Base-by-base conservation (phyloP, 371 early-diverging fungal genomes). In the Basidiobolus meristosporus region DNA sequence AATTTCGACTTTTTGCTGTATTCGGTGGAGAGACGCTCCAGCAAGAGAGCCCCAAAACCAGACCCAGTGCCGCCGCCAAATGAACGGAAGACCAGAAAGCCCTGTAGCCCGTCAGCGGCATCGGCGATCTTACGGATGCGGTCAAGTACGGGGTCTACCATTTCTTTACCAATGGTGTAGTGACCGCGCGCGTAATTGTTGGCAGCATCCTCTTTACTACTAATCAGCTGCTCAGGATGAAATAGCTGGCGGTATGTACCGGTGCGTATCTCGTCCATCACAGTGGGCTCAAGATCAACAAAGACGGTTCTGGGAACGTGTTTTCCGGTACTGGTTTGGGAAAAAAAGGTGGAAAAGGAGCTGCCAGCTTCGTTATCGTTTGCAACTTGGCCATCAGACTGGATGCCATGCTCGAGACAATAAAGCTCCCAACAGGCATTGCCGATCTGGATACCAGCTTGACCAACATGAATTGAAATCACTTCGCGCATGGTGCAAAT, bases 181-280 rank as follows among this genome's bases (percentile, higher is more conserved):
- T 98, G 95, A 57, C 98, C 98, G 76, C 97, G 84, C 39, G 98
- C 98, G 60, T 96, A 98, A 82, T 97, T 97, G 78, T 98, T 97
- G 57, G 97, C 98, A 26, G 98, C 98, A 65, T 96, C 98, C 64
- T 96, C 97, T 73, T 96, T 93, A 54, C 98, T 97, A 47, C 82
- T 81, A 65, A 98, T 93, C 56, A 98, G 69, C 73, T 90, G 90
- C 56, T 90, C 88, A 43, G 99, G 99, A 71, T 98, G 98, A 79
- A 91, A 99, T 39, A 98, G 69, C 53, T 89, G 82, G 46, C 90
- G 79, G 70, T 85, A 92, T 51, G 81, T 73, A 42, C 87, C 80
- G 34, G 67, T 75, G 41, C 88, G 80, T 53, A 92, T 82, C 51
- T 82, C 81, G 52, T 89, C 87, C 37, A 92, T 74, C 52, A 90